Conservation (phyloP, 2,329 filamentous ascomycete genomes). For the Fusarium pininemorale region DNA sequence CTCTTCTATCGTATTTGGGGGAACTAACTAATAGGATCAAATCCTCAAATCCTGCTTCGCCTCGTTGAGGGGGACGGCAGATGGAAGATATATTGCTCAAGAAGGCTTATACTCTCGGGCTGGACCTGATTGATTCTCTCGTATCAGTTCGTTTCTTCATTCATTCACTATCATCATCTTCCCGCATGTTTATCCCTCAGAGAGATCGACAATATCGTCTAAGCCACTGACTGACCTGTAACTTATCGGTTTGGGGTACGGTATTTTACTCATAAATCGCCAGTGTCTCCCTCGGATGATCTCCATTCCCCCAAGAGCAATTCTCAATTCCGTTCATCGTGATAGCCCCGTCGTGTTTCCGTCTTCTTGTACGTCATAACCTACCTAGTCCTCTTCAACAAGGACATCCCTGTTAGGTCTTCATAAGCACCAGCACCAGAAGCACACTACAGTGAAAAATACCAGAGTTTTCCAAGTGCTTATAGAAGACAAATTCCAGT, state of each 20-base stretch:
- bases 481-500: neutral
- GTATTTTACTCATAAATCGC: conserved; percentile 6
- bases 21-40: neutral
- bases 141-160: neutral
- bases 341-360: conserved; percentile 9
- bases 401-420: conserved; percentile 18
- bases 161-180: neutral
- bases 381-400: neutral
- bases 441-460: neutral
- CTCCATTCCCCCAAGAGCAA: neutral
- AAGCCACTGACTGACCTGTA: neutral
- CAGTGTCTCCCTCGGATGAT: neutral
- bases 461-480: neutral
- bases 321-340: neutral
- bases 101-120: neutral
- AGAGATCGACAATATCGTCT: conserved; percentile 3
- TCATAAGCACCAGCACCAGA: neutral
- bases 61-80: neutral
- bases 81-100: neutral
- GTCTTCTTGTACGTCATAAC: conserved; percentile 25
- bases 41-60: neutral
- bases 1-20: neutral
- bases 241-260: neutral
- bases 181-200: neutral
- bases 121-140: neutral